Conservation (phyloP, 2,329 filamentous ascomycete genomes). For the Dactylonectria macrodidyma region DNA sequence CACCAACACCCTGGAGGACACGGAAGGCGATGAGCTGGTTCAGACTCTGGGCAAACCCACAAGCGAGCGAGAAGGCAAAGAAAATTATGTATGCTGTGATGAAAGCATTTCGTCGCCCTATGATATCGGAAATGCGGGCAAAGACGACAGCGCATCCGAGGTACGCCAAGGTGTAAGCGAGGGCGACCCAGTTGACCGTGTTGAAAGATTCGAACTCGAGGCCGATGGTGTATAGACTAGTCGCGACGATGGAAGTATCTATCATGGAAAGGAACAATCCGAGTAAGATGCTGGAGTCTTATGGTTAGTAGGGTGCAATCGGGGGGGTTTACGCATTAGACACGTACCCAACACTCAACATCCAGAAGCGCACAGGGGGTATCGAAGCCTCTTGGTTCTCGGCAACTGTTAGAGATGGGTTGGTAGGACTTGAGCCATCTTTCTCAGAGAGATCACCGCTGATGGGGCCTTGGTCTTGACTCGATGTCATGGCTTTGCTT, state of each 20-base stretch:
- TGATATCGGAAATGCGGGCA: conserved; percentile 67
- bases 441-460: conserved; percentile 7
- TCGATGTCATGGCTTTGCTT: conserved; percentile 16
- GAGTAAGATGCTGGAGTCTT: conserved; percentile 58
- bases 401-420: conserved; percentile 4
- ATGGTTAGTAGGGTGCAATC: not conserved
- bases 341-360: conserved; percentile 52
- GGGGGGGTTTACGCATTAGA: not conserved
- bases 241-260: conserved; percentile 74
- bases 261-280: conserved; percentile 72
- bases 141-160: conserved; percentile 70
- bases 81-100: conserved; percentile 67
- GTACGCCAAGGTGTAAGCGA: conserved; percentile 70
- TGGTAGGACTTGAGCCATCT: not conserved
- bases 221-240: conserved; percentile 70
- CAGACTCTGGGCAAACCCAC: conserved; percentile 55
- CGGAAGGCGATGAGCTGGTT: conserved; percentile 65
- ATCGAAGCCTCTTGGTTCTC: conserved; percentile 37
- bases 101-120: conserved; percentile 68
- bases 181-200: conserved; percentile 67
- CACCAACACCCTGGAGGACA: conserved; percentile 66
- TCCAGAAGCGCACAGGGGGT: conserved; percentile 52
- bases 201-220: conserved; percentile 63
- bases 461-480: not conserved
- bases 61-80: conserved; percentile 69